These are phyloP conservation scores for Blastobotrys muscicola DNA, from an alignment of 805 yeast species.

Conservation along the genomic window DNA sequence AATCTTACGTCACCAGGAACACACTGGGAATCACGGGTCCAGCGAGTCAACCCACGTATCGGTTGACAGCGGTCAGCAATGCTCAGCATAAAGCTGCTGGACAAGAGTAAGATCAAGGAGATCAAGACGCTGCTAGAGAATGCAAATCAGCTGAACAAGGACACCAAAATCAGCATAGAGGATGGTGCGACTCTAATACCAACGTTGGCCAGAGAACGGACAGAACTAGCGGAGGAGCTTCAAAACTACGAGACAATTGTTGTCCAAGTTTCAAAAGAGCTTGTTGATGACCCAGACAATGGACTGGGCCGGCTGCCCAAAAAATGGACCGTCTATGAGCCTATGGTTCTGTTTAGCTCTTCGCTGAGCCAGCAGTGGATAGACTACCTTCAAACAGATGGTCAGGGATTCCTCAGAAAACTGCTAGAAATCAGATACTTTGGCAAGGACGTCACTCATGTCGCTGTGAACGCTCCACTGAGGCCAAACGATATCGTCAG, in stretches of 20 bases:
- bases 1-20: no score
- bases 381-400: conserved; percentile 1
- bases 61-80: no score
- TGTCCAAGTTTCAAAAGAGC: no score
- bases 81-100: background rate
- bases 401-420: conserved; percentile 12
- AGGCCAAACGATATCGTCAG: conserved; percentile 45
- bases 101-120: conserved; percentile 7
- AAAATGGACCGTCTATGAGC: conserved; percentile 56
- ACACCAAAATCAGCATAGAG: background rate
- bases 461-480: conserved; percentile 68
- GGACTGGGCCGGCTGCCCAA: background rate
- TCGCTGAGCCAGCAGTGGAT: background rate
- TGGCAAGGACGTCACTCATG: conserved; percentile 37
- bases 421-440: conserved; percentile 20
- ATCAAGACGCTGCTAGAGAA: conserved; percentile 10
- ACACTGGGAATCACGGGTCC: no score
- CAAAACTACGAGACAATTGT: no score
- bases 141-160: conserved; percentile 3
- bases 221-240: conserved; percentile 1
- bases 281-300: no score
- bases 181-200: conserved; percentile 3
- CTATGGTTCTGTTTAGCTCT: conserved; percentile 48
- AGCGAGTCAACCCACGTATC: no score
- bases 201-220: background rate